Conservation (phyloP, 306 rosid species). For the Quercus ilex region DNA sequence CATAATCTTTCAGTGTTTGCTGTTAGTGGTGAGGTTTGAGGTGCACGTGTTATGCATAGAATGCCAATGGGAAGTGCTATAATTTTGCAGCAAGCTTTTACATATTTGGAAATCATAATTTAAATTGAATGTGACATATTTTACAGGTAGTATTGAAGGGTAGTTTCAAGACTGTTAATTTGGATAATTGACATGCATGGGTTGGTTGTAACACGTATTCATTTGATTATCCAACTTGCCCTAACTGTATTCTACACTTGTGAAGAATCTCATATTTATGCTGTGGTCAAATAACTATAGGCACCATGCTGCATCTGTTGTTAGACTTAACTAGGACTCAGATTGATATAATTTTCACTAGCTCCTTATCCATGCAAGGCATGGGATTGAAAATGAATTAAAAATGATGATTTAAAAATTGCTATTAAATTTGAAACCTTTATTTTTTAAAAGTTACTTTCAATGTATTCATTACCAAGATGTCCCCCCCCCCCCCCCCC, state of each 20-base stretch:
- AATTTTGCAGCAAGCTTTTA: neutral
- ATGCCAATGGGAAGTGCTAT: neutral
- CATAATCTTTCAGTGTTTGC: neutral
- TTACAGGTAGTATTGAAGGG: neutral
- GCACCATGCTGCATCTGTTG: neutral
- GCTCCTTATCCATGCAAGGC: too few species aligned
- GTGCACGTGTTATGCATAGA: neutral
- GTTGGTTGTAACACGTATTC: neutral
- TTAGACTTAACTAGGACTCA: too few species aligned
- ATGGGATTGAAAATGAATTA: too few species aligned
- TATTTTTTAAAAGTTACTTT: too few species aligned
- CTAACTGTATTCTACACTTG: too few species aligned
- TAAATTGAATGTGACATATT: neutral
- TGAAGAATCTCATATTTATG: neutral
- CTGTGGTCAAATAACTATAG: neutral
- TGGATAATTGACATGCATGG: neutral
- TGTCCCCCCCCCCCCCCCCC: too few species aligned
- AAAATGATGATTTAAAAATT: too few species aligned
- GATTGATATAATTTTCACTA: too few species aligned
- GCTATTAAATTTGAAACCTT: too few species aligned
- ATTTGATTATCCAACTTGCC: neutral
- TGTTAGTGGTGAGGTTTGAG: neutral
- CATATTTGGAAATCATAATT: neutral
- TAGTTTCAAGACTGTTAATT: neutral
- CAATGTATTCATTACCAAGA: too few species aligned